These are phyloP conservation scores for Datura wrightii DNA, from an alignment of 257 asterid species.

Conservation along the genomic window DNA sequence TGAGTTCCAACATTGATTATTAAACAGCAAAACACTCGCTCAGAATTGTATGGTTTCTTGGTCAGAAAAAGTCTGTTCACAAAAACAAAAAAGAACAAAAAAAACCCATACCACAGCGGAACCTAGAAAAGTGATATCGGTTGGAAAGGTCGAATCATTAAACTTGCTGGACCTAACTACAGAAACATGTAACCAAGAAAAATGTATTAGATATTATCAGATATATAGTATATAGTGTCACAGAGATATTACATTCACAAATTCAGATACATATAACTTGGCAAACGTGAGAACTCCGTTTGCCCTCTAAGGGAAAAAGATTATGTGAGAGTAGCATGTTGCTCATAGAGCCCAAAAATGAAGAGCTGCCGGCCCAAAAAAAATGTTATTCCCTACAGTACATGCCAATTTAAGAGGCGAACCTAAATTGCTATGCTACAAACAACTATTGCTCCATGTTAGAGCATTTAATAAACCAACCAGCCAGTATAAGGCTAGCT, in stretches of 20 bases:
- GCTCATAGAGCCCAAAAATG: constrained; percentile 26
- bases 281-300: neutral
- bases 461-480: constrained; percentile 26
- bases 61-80: neutral
- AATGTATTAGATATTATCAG: neutral
- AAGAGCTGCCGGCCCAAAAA: neutral
- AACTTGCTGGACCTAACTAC: neutral
- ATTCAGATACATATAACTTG: constrained; percentile 16
- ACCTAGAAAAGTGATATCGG: neutral
- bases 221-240: neutral
- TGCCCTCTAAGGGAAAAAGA: neutral
- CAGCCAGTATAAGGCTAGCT: neutral
- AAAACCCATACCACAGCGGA: neutral
- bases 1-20: neutral
- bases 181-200: neutral
- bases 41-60: neutral
- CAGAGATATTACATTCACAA: neutral
- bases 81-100: neutral
- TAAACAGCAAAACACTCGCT: neutral
- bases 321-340: neutral
- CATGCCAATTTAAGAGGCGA: constrained; percentile 10
- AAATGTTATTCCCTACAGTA: neutral
- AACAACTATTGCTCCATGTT: constrained; percentile 26
- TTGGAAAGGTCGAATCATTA: neutral
- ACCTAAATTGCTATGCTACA: constrained; percentile 21